Base-by-base conservation (phyloP, 2,329 filamentous ascomycete species). In the Aureobasidium sp. region DNA sequence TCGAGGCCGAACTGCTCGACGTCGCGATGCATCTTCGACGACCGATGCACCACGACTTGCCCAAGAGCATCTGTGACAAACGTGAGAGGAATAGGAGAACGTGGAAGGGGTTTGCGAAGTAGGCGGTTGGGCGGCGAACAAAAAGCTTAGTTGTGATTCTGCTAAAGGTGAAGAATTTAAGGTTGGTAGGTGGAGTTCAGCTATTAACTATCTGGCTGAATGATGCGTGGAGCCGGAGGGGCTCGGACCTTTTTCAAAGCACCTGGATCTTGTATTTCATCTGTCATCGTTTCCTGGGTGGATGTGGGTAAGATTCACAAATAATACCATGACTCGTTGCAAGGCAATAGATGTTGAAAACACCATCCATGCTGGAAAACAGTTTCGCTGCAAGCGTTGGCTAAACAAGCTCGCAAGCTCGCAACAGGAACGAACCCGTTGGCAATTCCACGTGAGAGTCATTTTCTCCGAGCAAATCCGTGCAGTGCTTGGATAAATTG, bases 1-100 rank as follows among this genome's bases (percentile, higher is more conserved):
- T 53, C 48, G 12, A 53, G 48, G 23, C 48, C 48, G 29, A 37
- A 61, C 39, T 61, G 23, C 23, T 50, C 29, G 48, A 61, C 59
- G 29, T 61, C 59, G 39, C 48, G 48, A 37, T 61, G 41, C 55
- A 59, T 59, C 53, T 57, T 57, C 37, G 53, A 57, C 39, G 15
- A 27, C 39, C 39, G 53, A 34, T 44, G 39, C 27, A 57, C 53
- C 41, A 46, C 41, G 53, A 46, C 27, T 23, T 42, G n/a, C n/a
- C 29, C 39, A 57, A 44, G 26, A 37, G 39, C 53, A 46, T 46
- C 10, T 26, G 53, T 9, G 10, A 32, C 29, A 5, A 8, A 32
- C n/a, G 26, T 55, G 23, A 29, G 27, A 46, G 20, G n/a, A 13
- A 15, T 17, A 32, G 50, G 5, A 20, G 29, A 32, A 32, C 29